Conservation (phyloP, 2,329 filamentous ascomycete species). For the Cladophialophora carrionii region DNA sequence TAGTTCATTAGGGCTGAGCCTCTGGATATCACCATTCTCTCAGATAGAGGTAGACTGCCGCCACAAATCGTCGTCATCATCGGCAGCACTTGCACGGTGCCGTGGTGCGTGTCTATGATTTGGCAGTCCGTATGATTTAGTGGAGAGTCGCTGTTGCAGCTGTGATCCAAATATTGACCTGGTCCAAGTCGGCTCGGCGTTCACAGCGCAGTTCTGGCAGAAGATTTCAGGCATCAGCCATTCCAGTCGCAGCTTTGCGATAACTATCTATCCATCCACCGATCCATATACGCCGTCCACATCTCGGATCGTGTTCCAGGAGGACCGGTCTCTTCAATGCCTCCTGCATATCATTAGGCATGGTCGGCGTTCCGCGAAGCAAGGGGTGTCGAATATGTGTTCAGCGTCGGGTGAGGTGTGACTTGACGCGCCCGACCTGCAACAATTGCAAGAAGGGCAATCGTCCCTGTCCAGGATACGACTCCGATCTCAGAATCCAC, state of each 20-base stretch:
- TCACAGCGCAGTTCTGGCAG: background rate
- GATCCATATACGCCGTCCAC: background rate
- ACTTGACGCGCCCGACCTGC: conserved; percentile 38
- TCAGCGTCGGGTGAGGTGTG: conserved; percentile 47
- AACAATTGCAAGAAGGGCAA: conserved; percentile 42
- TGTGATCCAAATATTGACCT: background rate
- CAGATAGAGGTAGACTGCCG: too few species aligned
- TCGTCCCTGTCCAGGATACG: conserved; percentile 43
- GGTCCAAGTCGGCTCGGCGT: background rate
- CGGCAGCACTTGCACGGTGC: background rate
- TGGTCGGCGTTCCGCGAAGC: conserved; percentile 50
- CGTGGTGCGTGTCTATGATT: background rate
- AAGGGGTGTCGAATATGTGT: conserved; percentile 49
- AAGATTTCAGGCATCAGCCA: conserved; percentile 15
- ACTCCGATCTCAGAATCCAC: conserved; percentile 44
- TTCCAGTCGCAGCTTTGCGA: too few species aligned
- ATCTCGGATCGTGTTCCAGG: background rate
- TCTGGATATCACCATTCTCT: background rate
- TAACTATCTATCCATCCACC: too few species aligned
- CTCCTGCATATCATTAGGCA: conserved; percentile 31
- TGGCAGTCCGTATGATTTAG: background rate
- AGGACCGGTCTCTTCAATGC: conserved; percentile 4
- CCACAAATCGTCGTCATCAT: conserved; percentile 4
- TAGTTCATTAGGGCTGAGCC: background rate
- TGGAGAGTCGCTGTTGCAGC: background rate